Conservation (phyloP, 2,329 filamentous ascomycete species). For the Geosmithia putterillii region DNA sequence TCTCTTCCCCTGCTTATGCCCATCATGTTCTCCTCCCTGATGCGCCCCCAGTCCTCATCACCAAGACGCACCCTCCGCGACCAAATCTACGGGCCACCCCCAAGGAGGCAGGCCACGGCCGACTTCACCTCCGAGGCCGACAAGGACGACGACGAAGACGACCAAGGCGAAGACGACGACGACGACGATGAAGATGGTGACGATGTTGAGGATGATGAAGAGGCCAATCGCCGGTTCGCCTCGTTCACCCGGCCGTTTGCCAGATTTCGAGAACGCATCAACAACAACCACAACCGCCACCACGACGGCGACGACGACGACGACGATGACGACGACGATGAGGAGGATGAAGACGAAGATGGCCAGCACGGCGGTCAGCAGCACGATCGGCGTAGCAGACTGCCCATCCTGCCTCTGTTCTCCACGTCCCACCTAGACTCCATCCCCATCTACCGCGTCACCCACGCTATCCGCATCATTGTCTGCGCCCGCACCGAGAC, state of each 20-base stretch:
- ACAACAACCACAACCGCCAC: neutral
- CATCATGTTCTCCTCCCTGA: constrained; percentile 23
- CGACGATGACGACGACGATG: constrained; percentile 34
- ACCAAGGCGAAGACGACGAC: no score
- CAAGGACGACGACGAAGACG: constrained; percentile 29
- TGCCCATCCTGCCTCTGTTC: constrained; percentile 59
- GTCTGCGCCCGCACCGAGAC: constrained; percentile 82
- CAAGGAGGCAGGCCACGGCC: constrained; percentile 40
- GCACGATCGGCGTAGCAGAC: constrained; percentile 12
- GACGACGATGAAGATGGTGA: constrained; percentile 28
- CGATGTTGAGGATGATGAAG: constrained; percentile 21
- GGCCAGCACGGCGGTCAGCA: constrained; percentile 11
- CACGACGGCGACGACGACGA: constrained; percentile 23
- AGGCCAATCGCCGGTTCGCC: neutral
- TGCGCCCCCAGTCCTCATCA: constrained; percentile 19
- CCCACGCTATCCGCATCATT: constrained; percentile 77
- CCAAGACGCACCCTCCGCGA: constrained; percentile 18
- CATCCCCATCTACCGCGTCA: constrained; percentile 80
- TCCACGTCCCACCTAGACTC: constrained; percentile 69
- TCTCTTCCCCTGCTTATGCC: neutral
- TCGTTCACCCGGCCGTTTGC: neutral
- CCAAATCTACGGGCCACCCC: constrained; percentile 11
- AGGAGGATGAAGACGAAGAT: constrained; percentile 25
- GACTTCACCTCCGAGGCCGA: constrained; percentile 51
- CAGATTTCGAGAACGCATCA: neutral